These are phyloP conservation scores for Dothistroma septosporum DNA, from an alignment of 2,329 filamentous ascomycete genomes.

Conservation along the genomic window DNA sequence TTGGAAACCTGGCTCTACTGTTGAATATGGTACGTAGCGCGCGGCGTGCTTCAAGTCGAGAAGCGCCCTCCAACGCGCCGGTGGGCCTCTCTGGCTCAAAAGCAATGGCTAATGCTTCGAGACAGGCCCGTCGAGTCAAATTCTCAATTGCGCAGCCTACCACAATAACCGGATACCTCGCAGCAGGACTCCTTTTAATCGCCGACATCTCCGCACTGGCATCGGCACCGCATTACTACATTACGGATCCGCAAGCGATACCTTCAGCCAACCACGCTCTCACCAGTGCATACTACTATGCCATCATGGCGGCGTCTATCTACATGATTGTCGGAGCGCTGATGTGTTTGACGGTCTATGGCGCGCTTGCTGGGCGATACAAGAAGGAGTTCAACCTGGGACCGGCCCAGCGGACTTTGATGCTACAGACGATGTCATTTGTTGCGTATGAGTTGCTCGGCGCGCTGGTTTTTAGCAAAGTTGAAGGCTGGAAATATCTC, in stretches of 20 bases:
- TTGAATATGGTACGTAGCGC: conserved; percentile 58
- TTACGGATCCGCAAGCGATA: conserved; percentile 35
- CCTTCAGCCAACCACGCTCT: conserved; percentile 40
- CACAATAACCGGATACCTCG: conserved; percentile 57
- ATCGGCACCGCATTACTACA: conserved; percentile 42
- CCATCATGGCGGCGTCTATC: conserved; percentile 53
- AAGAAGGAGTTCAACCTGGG: conserved; percentile 55
- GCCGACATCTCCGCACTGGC: conserved; percentile 47
- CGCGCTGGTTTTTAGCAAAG: conserved; percentile 44
- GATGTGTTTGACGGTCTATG: conserved; percentile 54
- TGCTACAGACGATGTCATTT: conserved; percentile 51
- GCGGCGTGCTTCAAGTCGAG: too few relatives aligned
- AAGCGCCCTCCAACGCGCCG: not conserved
- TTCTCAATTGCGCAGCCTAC: conserved; percentile 57
- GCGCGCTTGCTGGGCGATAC: conserved; percentile 53
- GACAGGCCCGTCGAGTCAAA: conserved; percentile 43
- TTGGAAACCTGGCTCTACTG: conserved; percentile 53
- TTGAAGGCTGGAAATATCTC: conserved; percentile 52
- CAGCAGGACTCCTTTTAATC: conserved; percentile 53
- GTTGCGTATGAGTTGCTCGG: conserved; percentile 48
- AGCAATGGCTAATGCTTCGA: not conserved
- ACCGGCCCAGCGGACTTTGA: conserved; percentile 53
- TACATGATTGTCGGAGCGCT: conserved; percentile 55
- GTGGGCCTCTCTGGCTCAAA: not conserved
- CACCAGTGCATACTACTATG: conserved; percentile 58